Evolutionary conservation across 352 stramenopile genomes (phyloP), one percentile per base, ranked within the genome.

Genomic region (Phytophthora ramorum): DNA sequence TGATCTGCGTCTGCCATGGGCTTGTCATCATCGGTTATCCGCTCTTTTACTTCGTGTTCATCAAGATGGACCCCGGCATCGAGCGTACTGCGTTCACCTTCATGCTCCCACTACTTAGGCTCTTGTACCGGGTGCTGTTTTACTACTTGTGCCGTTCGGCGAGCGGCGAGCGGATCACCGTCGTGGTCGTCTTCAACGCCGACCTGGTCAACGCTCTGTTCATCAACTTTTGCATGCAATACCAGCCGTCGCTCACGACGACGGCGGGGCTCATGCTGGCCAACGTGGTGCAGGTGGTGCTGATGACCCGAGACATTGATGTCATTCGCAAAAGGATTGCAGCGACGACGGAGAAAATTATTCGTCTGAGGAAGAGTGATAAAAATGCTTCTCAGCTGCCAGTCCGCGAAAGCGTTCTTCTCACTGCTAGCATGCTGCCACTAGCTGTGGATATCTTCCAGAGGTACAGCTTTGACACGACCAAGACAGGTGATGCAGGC

Each of bases 161-260:
- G 12, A 58, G 57, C 49, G 49, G 35, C 7, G 49, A 71, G 41
- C 50, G 35, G 2, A 58, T 73, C 12, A 66, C 71, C 10, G 58
- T 62, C 3, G 54, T 69, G 2, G 68, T 79, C 8, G 65, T 75
- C 22, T 73, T 79, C 58, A 79, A 76, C 24, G 56, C 70, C 5
- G 71, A 75, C 26, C 43, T 73, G 16, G 58, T 79, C 16, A 67
- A 71, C 40, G 66, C 66, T 1, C 32, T 79, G 22, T 79, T 73
- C 34, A 49, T 73, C 14, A 71, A 67, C 7, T 73, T 73, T 24
- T 71, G 56, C 10, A 71, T 79, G 71, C 62, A 75, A 37, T 70
- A 75, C 26, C 55, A 73, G 14, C 46, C 65, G 6, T 70, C 66
- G 1, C 7, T 59, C 7, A 47, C 22, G 8, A 55, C 56, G 2